A percentile compares a stretch with the other conserved stretches of the same genome.
Evolutionary conservation across 208 protist species (phyloP).

Genomic region (Crithidia fasciculata): DNA sequence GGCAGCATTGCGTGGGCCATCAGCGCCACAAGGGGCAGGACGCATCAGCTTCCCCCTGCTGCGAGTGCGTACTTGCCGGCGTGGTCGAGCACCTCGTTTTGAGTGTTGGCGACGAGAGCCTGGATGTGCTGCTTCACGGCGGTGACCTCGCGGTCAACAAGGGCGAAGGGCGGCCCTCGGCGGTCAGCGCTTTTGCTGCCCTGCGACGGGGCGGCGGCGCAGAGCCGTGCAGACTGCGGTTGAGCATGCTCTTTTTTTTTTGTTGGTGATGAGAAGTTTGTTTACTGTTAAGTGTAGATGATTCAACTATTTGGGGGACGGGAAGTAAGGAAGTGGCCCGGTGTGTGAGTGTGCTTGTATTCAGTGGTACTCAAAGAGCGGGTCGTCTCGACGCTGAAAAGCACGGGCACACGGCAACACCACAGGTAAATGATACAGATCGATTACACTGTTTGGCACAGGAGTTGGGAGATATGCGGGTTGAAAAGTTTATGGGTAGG

Average conservation of each 20-base stretch:
- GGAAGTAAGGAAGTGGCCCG: no score
- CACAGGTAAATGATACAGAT: no score
- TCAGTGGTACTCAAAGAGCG: no score
- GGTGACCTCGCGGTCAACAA: conserved; percentile 70
- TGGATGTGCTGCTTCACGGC: conserved; percentile 69
- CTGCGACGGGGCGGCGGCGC: conserved; percentile 25
- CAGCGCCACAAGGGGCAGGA: conserved; percentile 74
- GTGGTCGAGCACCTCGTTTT: conserved; percentile 83
- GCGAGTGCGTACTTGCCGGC: conserved; percentile 74
- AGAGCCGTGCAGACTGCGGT: conserved; percentile 1
- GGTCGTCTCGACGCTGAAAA: no score
- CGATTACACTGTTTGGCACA: no score
- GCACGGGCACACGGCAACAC: no score
- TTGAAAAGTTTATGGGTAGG: no score
- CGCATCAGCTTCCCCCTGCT: conserved; percentile 83
- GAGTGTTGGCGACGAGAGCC: conserved; percentile 57
- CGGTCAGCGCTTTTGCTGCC: conserved; percentile 47
- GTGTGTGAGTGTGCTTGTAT: no score
- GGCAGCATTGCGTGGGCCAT: conserved; percentile 81
- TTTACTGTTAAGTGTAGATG: no score
- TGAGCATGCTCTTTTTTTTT: conserved; percentile 16
- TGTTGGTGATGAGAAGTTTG: no score
- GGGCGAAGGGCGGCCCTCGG: conserved; percentile 57
- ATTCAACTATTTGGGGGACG: no score
- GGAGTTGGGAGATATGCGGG: no score